Evolutionary conservation across 1,139 yeast species (phyloP).

Genomic region (Pichia sp.): DNA sequence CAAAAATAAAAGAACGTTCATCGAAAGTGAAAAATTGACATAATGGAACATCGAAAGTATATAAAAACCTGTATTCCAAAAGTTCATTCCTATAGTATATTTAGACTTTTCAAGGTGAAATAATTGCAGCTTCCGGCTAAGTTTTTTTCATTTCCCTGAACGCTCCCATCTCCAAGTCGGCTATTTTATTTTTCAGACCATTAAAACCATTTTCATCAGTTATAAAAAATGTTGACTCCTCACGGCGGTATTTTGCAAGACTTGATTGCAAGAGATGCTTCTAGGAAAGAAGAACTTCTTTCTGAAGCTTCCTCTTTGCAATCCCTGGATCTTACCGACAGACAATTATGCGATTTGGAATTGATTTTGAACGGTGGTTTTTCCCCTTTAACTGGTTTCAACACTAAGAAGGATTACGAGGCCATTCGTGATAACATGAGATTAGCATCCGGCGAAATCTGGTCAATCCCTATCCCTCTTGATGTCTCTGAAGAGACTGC

Average conservation of each 20-base stretch:
- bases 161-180: no score
- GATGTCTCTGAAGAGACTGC: conserved; percentile 65
- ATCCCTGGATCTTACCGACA: conserved; percentile 62
- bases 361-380: conserved; percentile 91
- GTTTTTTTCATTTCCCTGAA: no score
- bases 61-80: not conserved
- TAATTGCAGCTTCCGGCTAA: not conserved
- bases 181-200: no score
- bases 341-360: conserved; percentile 93
- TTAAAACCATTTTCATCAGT: no score
- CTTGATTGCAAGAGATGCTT: conserved; percentile 74
- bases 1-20: not conserved
- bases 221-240: conserved; percentile 63
- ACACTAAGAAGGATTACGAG: conserved; percentile 74
- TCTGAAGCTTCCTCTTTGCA: conserved; percentile 55
- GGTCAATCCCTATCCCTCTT: conserved; percentile 92
- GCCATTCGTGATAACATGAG: conserved; percentile 77
- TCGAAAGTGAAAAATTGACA: not conserved
- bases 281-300: conserved; percentile 52
- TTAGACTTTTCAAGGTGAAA: not conserved
- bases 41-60: not conserved
- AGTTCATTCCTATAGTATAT: not conserved
- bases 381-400: conserved; percentile 85
- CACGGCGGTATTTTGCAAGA: conserved; percentile 92
- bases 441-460: conserved; percentile 70